Evolutionary conservation across 202 grass and related monocot species (phyloP).

Genomic region (Schoenoplectus triqueter): DNA sequence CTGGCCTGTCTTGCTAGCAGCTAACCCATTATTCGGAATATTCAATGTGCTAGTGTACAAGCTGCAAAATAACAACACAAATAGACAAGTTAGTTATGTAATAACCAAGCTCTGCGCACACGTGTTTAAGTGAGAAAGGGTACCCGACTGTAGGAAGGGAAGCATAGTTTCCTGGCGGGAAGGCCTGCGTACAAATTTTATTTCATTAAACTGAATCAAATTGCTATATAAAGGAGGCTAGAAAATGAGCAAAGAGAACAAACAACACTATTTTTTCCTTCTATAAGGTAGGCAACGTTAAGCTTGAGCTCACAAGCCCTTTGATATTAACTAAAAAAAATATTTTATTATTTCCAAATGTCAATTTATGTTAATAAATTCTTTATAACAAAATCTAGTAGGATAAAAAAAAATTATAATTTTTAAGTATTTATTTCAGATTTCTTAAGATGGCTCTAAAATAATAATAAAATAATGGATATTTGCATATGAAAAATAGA

Average conservation of each 20-base stretch:
- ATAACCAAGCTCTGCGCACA: neutral
- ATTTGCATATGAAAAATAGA: no score
- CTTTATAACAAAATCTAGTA: no score
- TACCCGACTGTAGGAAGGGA: conserved; percentile 34
- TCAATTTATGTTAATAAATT: no score
- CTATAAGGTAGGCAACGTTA: no score
- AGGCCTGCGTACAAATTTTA: conserved; percentile 24
- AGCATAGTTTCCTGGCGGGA: conserved; percentile 16
- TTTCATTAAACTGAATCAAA: conserved; percentile 26
- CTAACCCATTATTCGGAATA: conserved; percentile 49
- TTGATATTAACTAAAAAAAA: no score
- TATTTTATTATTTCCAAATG: no score
- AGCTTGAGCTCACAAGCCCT: no score
- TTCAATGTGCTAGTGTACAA: conserved; percentile 47
- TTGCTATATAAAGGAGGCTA: neutral
- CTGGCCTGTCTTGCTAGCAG: conserved; percentile 42
- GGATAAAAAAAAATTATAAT: no score
- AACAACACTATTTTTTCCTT: neutral
- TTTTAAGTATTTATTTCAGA: no score
- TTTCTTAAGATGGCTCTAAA: no score
- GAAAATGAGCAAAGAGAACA: neutral
- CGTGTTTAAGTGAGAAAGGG: neutral
- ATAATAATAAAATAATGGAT: no score
- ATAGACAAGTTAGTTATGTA: neutral
- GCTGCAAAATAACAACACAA: conserved; percentile 37